A percentile compares a stretch with the other conserved stretches of the same genome.
phyloP scores from a whole-genome alignment of 2,329 filamentous ascomycete genomes.

The Pseudogymnoascus sp. region DNA sequence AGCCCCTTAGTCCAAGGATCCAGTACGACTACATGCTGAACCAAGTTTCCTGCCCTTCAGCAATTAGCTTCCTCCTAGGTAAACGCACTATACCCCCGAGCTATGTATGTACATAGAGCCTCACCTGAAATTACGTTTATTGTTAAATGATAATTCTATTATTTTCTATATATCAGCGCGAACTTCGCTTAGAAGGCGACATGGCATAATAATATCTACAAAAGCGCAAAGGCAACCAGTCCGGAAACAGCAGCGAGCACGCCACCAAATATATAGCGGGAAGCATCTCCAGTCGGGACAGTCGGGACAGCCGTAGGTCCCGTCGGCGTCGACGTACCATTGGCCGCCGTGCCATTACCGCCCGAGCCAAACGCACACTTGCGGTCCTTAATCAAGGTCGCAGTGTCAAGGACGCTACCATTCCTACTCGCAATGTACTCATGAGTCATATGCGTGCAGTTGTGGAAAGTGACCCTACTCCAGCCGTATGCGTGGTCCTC shows the following conservation, averaged over 20 bases:
- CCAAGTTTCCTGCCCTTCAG: too few species aligned
- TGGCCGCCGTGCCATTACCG: background rate
- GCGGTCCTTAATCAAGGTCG: conserved; percentile 22
- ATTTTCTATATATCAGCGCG: background rate
- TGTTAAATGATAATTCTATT: background rate
- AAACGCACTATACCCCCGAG: background rate
- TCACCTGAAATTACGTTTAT: background rate
- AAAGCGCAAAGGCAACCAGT: background rate
- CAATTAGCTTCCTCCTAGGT: too few species aligned
- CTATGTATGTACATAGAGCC: background rate
- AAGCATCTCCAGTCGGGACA: background rate
- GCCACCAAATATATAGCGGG: background rate
- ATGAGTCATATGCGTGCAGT: conserved; percentile 30
- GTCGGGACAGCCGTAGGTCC: background rate
- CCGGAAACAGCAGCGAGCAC: background rate
- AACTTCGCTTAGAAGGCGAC: background rate
- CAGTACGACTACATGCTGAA: too few species aligned
- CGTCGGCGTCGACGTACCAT: background rate
- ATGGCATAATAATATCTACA: background rate
- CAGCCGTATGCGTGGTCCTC: conserved; percentile 31
- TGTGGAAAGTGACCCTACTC: conserved; percentile 33
- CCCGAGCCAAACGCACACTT: conserved; percentile 1
- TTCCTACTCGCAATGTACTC: conserved; percentile 29
- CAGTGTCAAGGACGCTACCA: conserved; percentile 25
- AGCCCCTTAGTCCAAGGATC: too few species aligned